A percentile compares a stretch with the other conserved stretches of the same genome.
Evolutionary conservation across 164 flowering plant genomes (phyloP).

Genomic region (Santalum album): DNA sequence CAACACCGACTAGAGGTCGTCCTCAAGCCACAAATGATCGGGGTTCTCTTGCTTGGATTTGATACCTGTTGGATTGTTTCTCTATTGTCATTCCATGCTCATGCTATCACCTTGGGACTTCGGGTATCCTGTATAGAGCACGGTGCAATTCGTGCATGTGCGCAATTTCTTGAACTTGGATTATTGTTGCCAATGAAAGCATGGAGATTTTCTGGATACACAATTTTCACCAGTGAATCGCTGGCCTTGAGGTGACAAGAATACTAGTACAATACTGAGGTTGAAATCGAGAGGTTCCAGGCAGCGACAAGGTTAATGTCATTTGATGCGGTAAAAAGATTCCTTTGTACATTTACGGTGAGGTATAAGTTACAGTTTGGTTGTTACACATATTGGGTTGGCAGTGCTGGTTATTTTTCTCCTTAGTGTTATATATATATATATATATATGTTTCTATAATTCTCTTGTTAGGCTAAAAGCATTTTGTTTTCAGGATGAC

Average conservation of each 20-base stretch:
- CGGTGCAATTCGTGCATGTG: constrained; percentile 17
- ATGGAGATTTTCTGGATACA: constrained; percentile 9
- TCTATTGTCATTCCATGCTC: constrained; percentile 16
- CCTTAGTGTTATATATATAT: no score
- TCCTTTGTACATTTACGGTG: constrained; percentile 46
- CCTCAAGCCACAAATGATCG: constrained; percentile 87
- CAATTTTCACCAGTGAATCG: constrained; percentile 6
- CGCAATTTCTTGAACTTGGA: constrained; percentile 10
- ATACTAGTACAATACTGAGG: constrained; percentile 7
- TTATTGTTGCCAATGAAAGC: not conserved
- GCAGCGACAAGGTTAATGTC: constrained; percentile 11
- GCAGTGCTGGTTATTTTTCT: constrained; percentile 29
- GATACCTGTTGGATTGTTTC: constrained; percentile 8
- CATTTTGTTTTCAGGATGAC: constrained; percentile 8
- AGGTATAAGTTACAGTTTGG: constrained; percentile 22
- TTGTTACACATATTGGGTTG: constrained; percentile 21
- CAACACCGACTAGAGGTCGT: constrained; percentile 99
- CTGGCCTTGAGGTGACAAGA: constrained; percentile 9
- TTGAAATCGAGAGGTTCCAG: constrained; percentile 12
- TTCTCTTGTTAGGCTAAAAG: constrained; percentile 13
- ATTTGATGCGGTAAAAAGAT: constrained; percentile 9
- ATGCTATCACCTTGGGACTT: constrained; percentile 27
- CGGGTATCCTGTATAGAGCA: constrained; percentile 31
- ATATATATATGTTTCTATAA: constrained; percentile 15
- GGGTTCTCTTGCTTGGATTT: constrained; percentile 97